Percentiles rank a stretch among this genome's conserved stretches.
Conservation (phyloP, 1,284 basidiomycete species). For the Ceratobasidium sp. region DNA sequence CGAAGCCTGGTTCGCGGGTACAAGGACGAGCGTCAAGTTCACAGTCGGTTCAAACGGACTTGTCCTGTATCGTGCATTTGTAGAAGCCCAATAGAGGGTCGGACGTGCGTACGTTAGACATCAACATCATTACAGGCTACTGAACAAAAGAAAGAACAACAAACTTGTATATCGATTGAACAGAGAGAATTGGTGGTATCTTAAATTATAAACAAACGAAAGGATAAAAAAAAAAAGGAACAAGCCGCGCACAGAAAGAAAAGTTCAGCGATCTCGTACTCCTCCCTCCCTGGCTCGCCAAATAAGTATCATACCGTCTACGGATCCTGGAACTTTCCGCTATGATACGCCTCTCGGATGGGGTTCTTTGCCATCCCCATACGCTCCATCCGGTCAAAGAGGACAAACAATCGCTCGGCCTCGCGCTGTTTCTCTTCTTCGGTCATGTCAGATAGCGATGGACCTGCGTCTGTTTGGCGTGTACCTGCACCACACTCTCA, state of each 20-base stretch:
- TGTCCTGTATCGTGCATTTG: slow-evolving; percentile 78
- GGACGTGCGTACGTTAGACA: not conserved
- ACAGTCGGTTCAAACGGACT: slow-evolving; percentile 54
- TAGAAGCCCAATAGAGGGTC: slow-evolving; percentile 53
- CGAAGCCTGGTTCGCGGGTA: slow-evolving; percentile 86
- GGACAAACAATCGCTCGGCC: slow-evolving; percentile 85
- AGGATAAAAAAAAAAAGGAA: no score
- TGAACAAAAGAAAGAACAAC: slow-evolving; percentile 14
- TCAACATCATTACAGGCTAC: not conserved
- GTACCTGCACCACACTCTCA: slow-evolving; percentile 44
- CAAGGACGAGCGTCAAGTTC: slow-evolving; percentile 66
- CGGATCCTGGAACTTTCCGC: slow-evolving; percentile 54
- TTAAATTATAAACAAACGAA: slow-evolving; percentile 1
- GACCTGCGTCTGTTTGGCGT: slow-evolving; percentile 22
- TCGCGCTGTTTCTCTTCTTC: slow-evolving; percentile 92
- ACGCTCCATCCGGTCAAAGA: slow-evolving; percentile 87
- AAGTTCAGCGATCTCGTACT: not conserved
- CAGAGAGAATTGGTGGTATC: slow-evolving; percentile 6
- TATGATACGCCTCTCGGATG: slow-evolving; percentile 71
- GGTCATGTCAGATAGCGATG: slow-evolving; percentile 67
- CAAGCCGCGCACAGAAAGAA: not conserved
- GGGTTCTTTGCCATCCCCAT: slow-evolving; percentile 76
- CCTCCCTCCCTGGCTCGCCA: not conserved
- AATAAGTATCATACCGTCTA: not conserved
- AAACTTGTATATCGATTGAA: slow-evolving; percentile 15